These are phyloP conservation scores for Juncus effusus DNA, from an alignment of 176 grass and related monocot species.

Conservation along the genomic window DNA sequence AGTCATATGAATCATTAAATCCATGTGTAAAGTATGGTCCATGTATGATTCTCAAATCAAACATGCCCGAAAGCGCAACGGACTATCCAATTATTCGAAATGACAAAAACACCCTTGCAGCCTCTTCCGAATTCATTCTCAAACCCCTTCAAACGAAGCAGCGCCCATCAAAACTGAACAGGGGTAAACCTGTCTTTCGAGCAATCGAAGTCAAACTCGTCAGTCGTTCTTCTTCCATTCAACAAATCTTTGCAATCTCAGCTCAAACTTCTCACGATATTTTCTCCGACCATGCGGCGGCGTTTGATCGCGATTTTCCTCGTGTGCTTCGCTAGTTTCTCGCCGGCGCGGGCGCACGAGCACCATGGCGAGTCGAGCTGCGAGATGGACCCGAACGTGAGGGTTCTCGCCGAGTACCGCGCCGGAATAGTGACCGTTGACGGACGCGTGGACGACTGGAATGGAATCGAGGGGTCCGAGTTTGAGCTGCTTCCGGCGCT, in stretches of 20 bases:
- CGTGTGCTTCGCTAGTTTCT: conserved; percentile 22
- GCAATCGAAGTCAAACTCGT: not conserved
- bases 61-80: too few species aligned
- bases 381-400: conserved; percentile 40
- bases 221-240: not conserved
- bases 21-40: too few species aligned
- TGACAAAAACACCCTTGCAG: conserved; percentile 6
- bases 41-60: too few species aligned
- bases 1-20: too few species aligned
- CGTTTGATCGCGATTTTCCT: conserved; percentile 31
- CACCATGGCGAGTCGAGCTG: conserved; percentile 68
- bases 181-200: conserved; percentile 24
- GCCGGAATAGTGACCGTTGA: conserved; percentile 74
- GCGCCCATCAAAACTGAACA: not conserved
- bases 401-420: conserved; percentile 65
- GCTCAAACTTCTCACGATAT: not conserved
- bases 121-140: not conserved
- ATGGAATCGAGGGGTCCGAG: conserved; percentile 61
- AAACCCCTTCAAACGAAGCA: not conserved
- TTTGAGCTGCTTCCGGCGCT: conserved; percentile 80
- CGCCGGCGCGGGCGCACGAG: conserved; percentile 41
- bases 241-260: too few species aligned
- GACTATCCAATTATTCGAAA: not conserved
- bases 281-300: conserved; percentile 9
- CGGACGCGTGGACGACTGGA: conserved; percentile 72